Conservation (phyloP, 805 yeast genomes). For the Wickerhamiella siamensis region DNA sequence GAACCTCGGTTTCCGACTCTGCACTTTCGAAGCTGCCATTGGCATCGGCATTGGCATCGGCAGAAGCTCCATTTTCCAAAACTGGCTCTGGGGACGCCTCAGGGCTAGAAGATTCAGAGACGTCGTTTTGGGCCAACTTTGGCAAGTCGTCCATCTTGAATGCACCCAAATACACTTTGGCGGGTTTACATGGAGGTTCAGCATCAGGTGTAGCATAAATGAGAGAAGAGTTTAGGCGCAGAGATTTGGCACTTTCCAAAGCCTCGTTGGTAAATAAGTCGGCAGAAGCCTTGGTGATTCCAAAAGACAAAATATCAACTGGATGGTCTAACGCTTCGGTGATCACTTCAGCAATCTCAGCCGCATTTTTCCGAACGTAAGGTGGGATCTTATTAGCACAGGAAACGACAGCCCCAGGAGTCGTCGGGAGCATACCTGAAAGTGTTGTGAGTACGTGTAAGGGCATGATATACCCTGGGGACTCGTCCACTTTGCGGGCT, state of each 20-base stretch:
- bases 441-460: constrained; percentile 59
- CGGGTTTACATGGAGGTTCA: background rate
- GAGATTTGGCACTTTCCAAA: background rate
- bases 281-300: background rate
- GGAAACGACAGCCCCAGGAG: constrained; percentile 34
- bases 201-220: background rate
- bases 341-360: constrained; percentile 45
- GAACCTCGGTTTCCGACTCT: background rate
- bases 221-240: background rate
- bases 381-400: constrained; percentile 30
- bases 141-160: constrained; percentile 5
- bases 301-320: background rate
- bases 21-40: too few species aligned
- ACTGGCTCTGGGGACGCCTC: constrained; percentile 5
- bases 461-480: constrained; percentile 69
- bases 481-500: constrained; percentile 73
- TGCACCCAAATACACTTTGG: constrained; percentile 1
- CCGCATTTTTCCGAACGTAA: constrained; percentile 42
- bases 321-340: background rate
- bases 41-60: constrained; percentile 1
- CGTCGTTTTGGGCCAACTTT: background rate
- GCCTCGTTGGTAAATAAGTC: background rate
- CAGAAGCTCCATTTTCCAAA: constrained; percentile 3
- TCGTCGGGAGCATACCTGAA: constrained; percentile 43
- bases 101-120: background rate